Evolutionary conservation across 2,329 filamentous ascomycete species (phyloP), one percentile per base, ranked within the genome.

Genomic region (Fusarium musae): DNA sequence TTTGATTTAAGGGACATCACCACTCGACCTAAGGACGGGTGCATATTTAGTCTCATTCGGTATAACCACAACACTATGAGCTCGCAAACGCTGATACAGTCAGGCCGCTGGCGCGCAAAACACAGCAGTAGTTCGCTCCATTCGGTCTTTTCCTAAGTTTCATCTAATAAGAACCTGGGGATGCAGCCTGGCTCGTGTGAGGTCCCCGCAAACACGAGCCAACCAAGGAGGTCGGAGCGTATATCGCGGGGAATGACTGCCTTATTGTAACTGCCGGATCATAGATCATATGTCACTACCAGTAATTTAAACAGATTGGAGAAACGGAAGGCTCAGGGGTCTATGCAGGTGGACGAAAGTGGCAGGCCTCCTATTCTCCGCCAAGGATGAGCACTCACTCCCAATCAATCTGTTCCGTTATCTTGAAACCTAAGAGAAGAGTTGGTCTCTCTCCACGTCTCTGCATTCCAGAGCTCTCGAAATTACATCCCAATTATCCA

Each of bases 321-420:
- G 9, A 16, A 32, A 23, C 2, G 21, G 15, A 6, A 9, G 11
- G 2, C n/a, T 9, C 21, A 32, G 6, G 28, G 30, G 21, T 23
- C 21, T 17, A n/a, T n/a, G 4, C 15, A 49, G 15, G 32, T 16
- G 21, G 5, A 30, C 30, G 15, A 32, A 32, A 32, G 30, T 32
- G n/a, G 28, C 8, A 30, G 46, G 10, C 11, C 19, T 10, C 10
- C 3, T n/a, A 5, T 8, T 11, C 15, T 15, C 28, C 21, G 17
- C 0, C 13, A n/a, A 3, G 4, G 19, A 16, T 5, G 28, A 32
- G 15, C 6, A 16, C 4, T 49, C 8, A 15, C 21, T 17, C 28
- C 15, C 1, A 16, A 21, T 4, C 44, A 16, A 47, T 3, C 5
- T 5, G 1, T 15, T 15, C 13, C 9, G 5, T 47, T n/a, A 0